Conservation (phyloP, 768 basidiomycete species). For the Coprinellus micaceus region DNA sequence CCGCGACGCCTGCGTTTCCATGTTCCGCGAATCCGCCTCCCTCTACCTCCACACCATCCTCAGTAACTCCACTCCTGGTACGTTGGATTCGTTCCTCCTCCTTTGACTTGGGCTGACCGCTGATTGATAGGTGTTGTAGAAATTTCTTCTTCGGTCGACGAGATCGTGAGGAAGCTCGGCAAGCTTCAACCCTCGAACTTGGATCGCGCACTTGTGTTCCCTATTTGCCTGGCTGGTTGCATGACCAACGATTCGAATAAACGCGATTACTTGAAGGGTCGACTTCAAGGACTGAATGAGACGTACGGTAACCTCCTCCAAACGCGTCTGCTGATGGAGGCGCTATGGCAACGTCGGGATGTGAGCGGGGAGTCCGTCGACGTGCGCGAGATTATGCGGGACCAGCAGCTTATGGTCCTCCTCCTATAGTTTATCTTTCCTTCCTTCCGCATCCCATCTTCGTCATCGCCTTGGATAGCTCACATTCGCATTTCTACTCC, state of each 20-base stretch:
- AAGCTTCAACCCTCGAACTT: conserved; percentile 54
- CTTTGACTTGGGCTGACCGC: not conserved
- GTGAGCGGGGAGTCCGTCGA: conserved; percentile 50
- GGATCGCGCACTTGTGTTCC: conserved; percentile 69
- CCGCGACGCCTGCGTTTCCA: conserved; percentile 44
- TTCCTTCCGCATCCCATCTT: not conserved
- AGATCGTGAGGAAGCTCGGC: conserved; percentile 49
- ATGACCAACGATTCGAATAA: conserved; percentile 62
- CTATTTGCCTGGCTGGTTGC: conserved; percentile 69
- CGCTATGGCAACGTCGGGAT: conserved; percentile 67
- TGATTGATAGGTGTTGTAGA: conserved; percentile 60
- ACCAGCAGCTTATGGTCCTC: conserved; percentile 44
- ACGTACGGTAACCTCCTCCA: conserved; percentile 59
- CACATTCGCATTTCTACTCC: not conserved
- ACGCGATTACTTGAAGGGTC: conserved; percentile 56
- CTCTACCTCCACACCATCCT: conserved; percentile 70
- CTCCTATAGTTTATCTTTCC: conserved; percentile 38
- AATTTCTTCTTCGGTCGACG: conserved; percentile 55
- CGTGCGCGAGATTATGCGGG: conserved; percentile 57
- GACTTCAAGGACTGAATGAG: conserved; percentile 52
- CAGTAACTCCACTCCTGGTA: conserved; percentile 68
- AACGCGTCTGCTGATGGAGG: conserved; percentile 59
- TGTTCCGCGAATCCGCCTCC: conserved; percentile 64
- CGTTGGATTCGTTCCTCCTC: conserved; percentile 16
- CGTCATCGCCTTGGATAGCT: not conserved